phyloP scores from a whole-genome alignment of 768 basidiomycete species.

The Naganishia antarctica region DNA sequence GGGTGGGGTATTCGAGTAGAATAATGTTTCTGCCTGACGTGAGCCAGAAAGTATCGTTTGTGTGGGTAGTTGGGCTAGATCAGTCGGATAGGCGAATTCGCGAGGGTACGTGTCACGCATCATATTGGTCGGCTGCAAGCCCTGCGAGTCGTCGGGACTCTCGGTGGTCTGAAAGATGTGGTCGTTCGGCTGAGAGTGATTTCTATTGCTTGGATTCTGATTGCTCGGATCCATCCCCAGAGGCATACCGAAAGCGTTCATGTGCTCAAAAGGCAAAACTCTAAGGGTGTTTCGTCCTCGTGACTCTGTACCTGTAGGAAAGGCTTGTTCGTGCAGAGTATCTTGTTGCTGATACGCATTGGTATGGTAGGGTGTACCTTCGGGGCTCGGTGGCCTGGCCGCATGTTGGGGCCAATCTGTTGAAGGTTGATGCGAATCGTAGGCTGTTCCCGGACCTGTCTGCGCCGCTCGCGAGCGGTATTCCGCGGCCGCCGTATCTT shows the following conservation, averaged over 20 bases:
- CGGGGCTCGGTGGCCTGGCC: no score
- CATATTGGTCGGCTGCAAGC: not conserved
- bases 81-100: not conserved
- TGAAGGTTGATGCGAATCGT: no score
- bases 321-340: not conserved
- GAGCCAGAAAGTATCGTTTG: not conserved
- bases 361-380: no score
- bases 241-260: slow-evolving; percentile 24
- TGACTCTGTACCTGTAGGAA: no score
- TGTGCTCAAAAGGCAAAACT: slow-evolving; percentile 19
- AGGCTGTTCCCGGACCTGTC: no score
- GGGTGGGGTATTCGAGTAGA: not conserved
- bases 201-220: not conserved
- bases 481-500: no score
- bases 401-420: no score
- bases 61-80: not conserved
- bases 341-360: not conserved
- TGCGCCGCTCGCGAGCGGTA: not conserved
- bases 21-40: not conserved
- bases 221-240: slow-evolving; percentile 13
- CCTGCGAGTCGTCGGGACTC: not conserved
- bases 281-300: not conserved
- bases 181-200: slow-evolving; percentile 4
- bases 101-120: not conserved
- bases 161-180: not conserved